Percentiles rank a stretch among this genome's conserved stretches.
phyloP scores from a whole-genome alignment of 768 basidiomycete genomes.

The Suillus brevipes region DNA sequence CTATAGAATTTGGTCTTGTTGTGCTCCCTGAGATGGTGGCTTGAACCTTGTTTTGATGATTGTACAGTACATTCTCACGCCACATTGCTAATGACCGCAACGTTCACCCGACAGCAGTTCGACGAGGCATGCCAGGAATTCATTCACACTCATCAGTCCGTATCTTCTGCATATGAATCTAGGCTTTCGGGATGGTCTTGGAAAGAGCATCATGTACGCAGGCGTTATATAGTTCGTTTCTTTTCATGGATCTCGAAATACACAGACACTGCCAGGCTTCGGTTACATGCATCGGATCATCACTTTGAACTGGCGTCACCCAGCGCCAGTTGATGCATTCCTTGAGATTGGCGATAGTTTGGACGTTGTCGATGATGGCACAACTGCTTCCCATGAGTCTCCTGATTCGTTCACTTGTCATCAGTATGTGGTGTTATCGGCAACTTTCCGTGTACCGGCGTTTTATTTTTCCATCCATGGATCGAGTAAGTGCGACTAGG shows the following conservation, averaged over 20 bases:
- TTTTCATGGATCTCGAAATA: slow-evolving; percentile 13
- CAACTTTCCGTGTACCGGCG: slow-evolving; percentile 78
- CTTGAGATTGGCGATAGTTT: slow-evolving; percentile 15
- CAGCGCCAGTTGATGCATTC: slow-evolving; percentile 2
- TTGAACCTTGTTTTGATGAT: slow-evolving; percentile 58
- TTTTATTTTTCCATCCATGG: slow-evolving; percentile 79
- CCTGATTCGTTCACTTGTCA: slow-evolving; percentile 44
- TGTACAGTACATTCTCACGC: slow-evolving; percentile 44
- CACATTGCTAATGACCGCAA: slow-evolving; percentile 26
- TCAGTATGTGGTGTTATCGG: slow-evolving; percentile 75
- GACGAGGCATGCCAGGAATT: slow-evolving; percentile 58
- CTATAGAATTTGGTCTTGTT: slow-evolving; percentile 24
- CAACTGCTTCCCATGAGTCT: slow-evolving; percentile 28
- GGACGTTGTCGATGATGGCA: slow-evolving; percentile 39
- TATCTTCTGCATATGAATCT: slow-evolving; percentile 7
- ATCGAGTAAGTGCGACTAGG: slow-evolving; percentile 53
- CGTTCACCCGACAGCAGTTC: slow-evolving; percentile 56
- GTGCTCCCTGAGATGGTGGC: slow-evolving; percentile 41
- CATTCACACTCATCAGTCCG: slow-evolving; percentile 32
- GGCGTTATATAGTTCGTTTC: slow-evolving; percentile 9
- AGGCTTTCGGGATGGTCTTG: slow-evolving; percentile 52
- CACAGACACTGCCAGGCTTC: slow-evolving; percentile 37
- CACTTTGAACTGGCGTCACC: slow-evolving; percentile 21
- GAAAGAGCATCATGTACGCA: slow-evolving; percentile 59
- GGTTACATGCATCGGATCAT: slow-evolving; percentile 50